Base-by-base conservation (phyloP, 345 rosid species). In the Arabis alpina region DNA sequence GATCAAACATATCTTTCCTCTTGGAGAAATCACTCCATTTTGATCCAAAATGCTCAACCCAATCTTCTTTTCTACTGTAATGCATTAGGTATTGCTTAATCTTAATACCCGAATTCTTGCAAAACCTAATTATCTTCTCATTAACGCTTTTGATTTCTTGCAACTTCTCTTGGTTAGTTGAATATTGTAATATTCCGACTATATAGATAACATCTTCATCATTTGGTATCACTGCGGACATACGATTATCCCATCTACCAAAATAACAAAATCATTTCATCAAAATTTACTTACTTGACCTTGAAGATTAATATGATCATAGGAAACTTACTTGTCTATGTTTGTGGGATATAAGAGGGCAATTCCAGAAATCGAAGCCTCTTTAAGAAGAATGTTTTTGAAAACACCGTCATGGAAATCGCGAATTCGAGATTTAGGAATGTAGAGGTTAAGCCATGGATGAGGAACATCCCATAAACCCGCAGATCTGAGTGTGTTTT, bases 381-480 rank as follows among this genome's bases (percentile, higher is more conserved):
- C 77, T 40, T 79, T 72, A n/a, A 84, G 88, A 36, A 93, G 77
- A 75, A 93, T 84, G 72, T 79, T 70, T 53, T 54, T 78, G 75
- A 93, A 75, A 76, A 84, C 93, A 52, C 91, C 96, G 0, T 84
- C 52, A 54, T 85, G 69, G 80, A 93, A 91, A 59, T 83, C 85
- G 0, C 50, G 34, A 8, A 93, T 85, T 4, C 73, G 77, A 69
- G 98, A 87, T 79, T 80, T 86, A 11, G 98, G 97, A 6, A 93
- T 68, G 44, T 85, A 85, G 62, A 93, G 97, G 79, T 93, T 91
- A 74, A 93, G 96, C 98, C 98, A 93, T 71, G 97, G 98, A 77
- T 93, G 97, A 8, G 98, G 98, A 75, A 93, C 89, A 76, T 91
- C 96, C 98, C 96, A 93, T 72, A 93, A 82, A 53, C 96, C 96